Percentiles rank a stretch among this genome's conserved stretches.
Conservation (phyloP, 176 grass and related monocot genomes). For the Alloteropsis semialata region DNA sequence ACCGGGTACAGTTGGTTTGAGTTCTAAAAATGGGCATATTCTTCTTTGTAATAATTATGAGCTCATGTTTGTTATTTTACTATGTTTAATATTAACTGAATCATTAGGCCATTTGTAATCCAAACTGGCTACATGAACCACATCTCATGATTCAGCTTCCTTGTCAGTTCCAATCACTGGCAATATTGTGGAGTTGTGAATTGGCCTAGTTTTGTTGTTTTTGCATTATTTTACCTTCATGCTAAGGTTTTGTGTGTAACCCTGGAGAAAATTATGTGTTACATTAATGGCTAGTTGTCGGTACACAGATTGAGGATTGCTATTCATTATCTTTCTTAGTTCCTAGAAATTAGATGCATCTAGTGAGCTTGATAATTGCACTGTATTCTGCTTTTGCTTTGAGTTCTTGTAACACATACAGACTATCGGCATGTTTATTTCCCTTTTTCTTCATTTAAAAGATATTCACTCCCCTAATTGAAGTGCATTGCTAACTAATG, state of each 20-base stretch:
- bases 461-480: not conserved
- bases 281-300: not conserved
- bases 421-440: not conserved
- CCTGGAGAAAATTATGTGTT: not conserved
- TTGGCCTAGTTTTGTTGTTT: not conserved
- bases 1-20: not conserved
- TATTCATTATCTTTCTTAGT: not conserved
- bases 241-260: not conserved
- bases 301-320: not conserved
- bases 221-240: not conserved
- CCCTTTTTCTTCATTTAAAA: not conserved
- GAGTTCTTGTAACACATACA: not conserved
- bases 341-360: not conserved
- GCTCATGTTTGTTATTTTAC: not conserved
- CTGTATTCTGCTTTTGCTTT: not conserved
- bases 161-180: not conserved
- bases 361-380: not conserved
- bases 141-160: not conserved
- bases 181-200: not conserved
- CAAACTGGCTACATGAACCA: not conserved
- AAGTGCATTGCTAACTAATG: not conserved
- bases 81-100: not conserved
- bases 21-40: not conserved
- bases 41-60: not conserved
- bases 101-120: not conserved